phyloP scores from a whole-genome alignment of 108 stramenopile genomes.

The Heterococcus sp. region DNA sequence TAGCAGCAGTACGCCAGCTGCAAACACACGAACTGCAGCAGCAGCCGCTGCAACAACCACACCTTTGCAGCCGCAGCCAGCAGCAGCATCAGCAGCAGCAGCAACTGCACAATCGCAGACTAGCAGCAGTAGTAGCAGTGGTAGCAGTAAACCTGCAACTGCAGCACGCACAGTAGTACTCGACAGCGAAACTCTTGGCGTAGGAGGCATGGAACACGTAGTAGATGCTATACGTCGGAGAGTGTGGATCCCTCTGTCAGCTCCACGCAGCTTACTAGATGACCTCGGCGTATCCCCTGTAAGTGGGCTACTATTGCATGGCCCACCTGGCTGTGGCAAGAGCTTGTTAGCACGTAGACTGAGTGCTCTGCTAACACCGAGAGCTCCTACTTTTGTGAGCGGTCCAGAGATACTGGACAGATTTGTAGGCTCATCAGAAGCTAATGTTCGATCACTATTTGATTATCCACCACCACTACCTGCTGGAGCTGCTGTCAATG shows the following conservation, averaged over 20 bases:
- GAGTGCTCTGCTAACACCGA: constrained; percentile 77
- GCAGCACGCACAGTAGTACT: no score
- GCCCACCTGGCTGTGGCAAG: constrained; percentile 96
- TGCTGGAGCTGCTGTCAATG: constrained; percentile 69
- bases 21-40: no score
- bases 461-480: constrained; percentile 31
- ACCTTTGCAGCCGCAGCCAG: background rate
- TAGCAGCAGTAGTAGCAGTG: no score
- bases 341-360: constrained; percentile 96
- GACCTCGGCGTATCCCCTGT: constrained; percentile 96
- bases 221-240: constrained; percentile 34
- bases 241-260: constrained; percentile 30
- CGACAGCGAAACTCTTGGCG: constrained; percentile 16
- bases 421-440: constrained; percentile 91
- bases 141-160: no score
- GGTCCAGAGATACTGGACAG: constrained; percentile 97
- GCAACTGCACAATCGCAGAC: background rate
- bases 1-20: background rate
- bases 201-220: constrained; percentile 32
- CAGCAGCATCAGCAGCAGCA: background rate
- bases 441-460: constrained; percentile 93
- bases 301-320: constrained; percentile 89
- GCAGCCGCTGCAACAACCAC: background rate
- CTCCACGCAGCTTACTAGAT: constrained; percentile 60
- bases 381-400: constrained; percentile 95